Evolutionary conservation across 2,329 filamentous ascomycete species (phyloP), one percentile per base, ranked within the genome.

Genomic region (Purpureocillium takamizusanense): DNA sequence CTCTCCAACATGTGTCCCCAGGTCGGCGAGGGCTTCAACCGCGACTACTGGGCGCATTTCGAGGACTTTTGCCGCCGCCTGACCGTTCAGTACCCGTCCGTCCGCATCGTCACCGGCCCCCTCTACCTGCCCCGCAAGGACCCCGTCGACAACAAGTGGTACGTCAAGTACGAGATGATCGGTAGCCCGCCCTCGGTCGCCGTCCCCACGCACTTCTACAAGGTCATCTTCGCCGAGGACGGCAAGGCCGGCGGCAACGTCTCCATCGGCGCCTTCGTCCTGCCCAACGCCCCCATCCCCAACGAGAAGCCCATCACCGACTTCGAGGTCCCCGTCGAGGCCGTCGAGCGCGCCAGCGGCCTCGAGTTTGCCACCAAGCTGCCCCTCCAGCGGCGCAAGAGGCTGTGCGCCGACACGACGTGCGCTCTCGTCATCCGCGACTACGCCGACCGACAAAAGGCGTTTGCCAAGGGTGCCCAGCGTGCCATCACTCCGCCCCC

Each of bases 21-120:
- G 66, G 92, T 98, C 23, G 92, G 92, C 49, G 87, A 95, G 57
- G 92, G 92, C 42, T 98, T 98, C 73, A 98, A 98, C 67, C 77
- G 92, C 37, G 92, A 98, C 67, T 98, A 98, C 75, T 98, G 92
- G 92, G 85, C 92, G 29, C 92, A 98, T 61, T 89, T 98, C 49
- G 92, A 98, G 66, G 90, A 95, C 56, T 98, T 97, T 56, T 95
- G 90, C 65, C 78, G 92, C 9, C 72, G 87, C 14, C 70, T 98
- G 47, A 90, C 89, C 1, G 65, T 70, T 34, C 74, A 69, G 38
- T 98, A 95, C 57, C 89, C 90, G 1, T 84, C 77, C 31, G 90
- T 98, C 18, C 76, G 92, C 45, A 82, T 97, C 49, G 86, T 95
- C 40, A 98, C 92, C 1, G 92, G 92, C 0, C 92, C 92, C 3